These are phyloP conservation scores for Plasmodium fragile DNA, from an alignment of 169 alveolate genomes.

Conservation along the genomic window DNA sequence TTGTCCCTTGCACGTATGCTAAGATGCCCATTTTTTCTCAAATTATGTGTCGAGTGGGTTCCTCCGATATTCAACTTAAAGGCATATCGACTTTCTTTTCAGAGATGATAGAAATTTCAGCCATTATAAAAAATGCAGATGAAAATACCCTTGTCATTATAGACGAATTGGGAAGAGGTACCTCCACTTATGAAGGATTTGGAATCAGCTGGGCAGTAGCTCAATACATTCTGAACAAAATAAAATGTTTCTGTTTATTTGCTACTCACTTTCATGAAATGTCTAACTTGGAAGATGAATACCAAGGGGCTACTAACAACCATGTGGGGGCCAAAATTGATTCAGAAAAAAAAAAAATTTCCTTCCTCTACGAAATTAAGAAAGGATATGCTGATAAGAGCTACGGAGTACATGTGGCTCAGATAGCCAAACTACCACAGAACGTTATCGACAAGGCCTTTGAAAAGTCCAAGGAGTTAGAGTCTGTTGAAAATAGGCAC, in stretches of 20 bases:
- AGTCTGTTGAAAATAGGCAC: conserved; percentile 70
- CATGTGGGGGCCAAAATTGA: conserved; percentile 86
- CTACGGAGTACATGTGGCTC: conserved; percentile 96
- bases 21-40: conserved; percentile 93
- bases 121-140: conserved; percentile 94
- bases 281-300: conserved; percentile 90
- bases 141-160: conserved; percentile 92
- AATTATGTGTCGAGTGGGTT: conserved; percentile 97
- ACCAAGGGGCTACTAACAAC: conserved; percentile 89
- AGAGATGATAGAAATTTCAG: conserved; percentile 97
- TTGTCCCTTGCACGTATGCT: conserved; percentile 95
- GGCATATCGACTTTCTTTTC: conserved; percentile 98
- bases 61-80: conserved; percentile 94
- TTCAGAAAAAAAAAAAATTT: conserved; percentile 78
- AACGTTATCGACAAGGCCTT: conserved; percentile 79
- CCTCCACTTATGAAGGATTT: conserved; percentile 97
- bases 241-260: conserved; percentile 95
- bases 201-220: conserved; percentile 98
- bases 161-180: conserved; percentile 99
- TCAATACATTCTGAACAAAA: conserved; percentile 90
- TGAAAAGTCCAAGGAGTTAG: conserved; percentile 75
- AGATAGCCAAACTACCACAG: conserved; percentile 92
- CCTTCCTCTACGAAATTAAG: conserved; percentile 91
- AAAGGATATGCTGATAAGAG: conserved; percentile 94
- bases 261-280: conserved; percentile 99